Base-by-base conservation (phyloP, 208 protist genomes). In the Trypanosoma congolense region DNA sequence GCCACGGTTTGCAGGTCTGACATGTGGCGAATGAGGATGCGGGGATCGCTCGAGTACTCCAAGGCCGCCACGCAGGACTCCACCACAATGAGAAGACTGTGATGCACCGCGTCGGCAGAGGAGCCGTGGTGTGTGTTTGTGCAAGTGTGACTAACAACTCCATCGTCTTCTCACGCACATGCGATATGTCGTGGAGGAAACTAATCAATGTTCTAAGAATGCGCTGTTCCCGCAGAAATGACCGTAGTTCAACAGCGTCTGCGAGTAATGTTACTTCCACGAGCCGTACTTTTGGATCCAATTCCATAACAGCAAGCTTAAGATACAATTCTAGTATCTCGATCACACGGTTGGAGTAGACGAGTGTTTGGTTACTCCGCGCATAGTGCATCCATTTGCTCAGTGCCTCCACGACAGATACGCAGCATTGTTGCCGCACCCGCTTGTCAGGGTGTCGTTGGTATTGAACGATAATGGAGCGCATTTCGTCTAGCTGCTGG, bases 1-100 rank as follows among this genome's bases (percentile, higher is more conserved):
- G 85, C 84, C 61, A 92, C 87, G 50, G 79, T 87, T 58, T 88
- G 83, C 48, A 95, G 65, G 57, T 95, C 88, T 1, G 80, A 78
- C 62, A 92, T 78, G 59, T 80, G 78, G 26, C 85, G 77, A 45
- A 92, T 68, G 4, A 93, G 80, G 50, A 75, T 81, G 56, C 69
- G 75, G 16, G 69, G 61, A 42, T 91, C 84, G 43, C 53, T 76
- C 12, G 85, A 88, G 69, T 90, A 93, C 74, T 95, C 84, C 21
- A 95, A 68, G 49, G 79, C 77, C 25, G 87, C 79, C 2, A 93
- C 81, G 31, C 76, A 90, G 3, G 85, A 87, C 67, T 95, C 85
- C 16, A 95, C 75, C 6, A 72, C 75, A 26, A 88, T 70, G 48
- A 81, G 70, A 10, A 95, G 77, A 56, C 68, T 84, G 46, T 90